Percentiles rank a stretch among this genome's conserved stretches.
Conservation (phyloP, 352 stramenopile genomes). For the Blastocystis sp. region DNA sequence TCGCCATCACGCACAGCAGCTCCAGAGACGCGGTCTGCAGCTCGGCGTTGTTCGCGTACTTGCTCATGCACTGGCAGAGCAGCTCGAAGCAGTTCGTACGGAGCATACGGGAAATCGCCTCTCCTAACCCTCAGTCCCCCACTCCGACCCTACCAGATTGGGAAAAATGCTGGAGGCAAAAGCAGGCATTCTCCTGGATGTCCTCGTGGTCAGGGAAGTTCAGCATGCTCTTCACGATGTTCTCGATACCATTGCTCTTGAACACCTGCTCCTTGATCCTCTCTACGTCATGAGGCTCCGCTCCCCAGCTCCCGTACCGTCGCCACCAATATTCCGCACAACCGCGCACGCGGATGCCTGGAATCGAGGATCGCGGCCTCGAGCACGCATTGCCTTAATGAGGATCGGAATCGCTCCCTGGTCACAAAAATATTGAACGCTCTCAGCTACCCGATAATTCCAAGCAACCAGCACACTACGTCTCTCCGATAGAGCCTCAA, state of each 20-base stretch:
- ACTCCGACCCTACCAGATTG: conserved; percentile 18
- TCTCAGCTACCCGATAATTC: conserved; percentile 10
- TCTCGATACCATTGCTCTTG: conserved; percentile 62
- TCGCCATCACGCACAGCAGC: conserved; percentile 54
- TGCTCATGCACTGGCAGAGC: conserved; percentile 66
- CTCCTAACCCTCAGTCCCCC: conserved; percentile 3
- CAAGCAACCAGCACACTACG: conserved; percentile 1
- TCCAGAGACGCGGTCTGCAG: conserved; percentile 55
- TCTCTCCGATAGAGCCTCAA: conserved; percentile 52
- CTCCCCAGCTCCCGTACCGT: conserved; percentile 4
- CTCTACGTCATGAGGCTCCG: background rate
- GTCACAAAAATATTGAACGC: conserved; percentile 56
- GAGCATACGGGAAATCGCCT: conserved; percentile 51
- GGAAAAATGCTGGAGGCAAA: conserved; percentile 55
- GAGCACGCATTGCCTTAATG: conserved; percentile 63
- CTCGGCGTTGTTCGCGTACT: conserved; percentile 60
- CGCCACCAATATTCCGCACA: conserved; percentile 40
- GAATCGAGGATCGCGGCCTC: conserved; percentile 49
- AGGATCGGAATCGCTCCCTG: conserved; percentile 55
- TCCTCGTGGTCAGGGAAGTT: conserved; percentile 66
- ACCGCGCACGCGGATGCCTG: conserved; percentile 38
- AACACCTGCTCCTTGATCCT: conserved; percentile 39
- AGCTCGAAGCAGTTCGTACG: conserved; percentile 68
- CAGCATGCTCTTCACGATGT: conserved; percentile 67
- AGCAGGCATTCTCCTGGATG: conserved; percentile 58